Evolutionary conservation across 352 stramenopile species (phyloP), one percentile per base, ranked within the genome.

Genomic region (Nannochloropsis limnetica): DNA sequence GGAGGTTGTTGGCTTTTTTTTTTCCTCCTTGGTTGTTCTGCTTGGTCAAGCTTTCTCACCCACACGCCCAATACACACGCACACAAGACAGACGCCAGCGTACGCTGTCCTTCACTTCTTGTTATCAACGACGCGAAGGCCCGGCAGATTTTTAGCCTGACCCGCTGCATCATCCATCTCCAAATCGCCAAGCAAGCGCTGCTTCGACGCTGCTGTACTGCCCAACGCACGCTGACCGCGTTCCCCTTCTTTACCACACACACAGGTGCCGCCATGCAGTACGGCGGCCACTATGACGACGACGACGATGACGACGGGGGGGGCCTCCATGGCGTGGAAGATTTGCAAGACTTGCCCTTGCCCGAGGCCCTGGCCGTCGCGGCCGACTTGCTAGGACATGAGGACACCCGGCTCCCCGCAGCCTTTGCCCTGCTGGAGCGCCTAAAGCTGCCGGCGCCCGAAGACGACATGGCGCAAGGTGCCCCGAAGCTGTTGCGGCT

Each of bases 321-420:
- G 61, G 20, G 25, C 20, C 25, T 74, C 61, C 61, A 25, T 74
- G 61, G 3, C n/a, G 20, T 74, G n/a, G 61, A 74, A 8, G 61
- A 74, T 74, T 74, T 74, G 25, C 61, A 74, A 31, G 61, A 74
- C n/a, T 74, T 74, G 61, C 25, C 61, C 61, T 29, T 74, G n/a
- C 25, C 61, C 61, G 61, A 74, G 61, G 61, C 61, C 1, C 25
- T 74, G 61, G n/a, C 61, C 5, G 20, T 29, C 14, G 61, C 61
- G 22, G 11, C n/a, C n/a, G 61, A 74, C 61, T 29, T 74, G 61
- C n/a, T 74, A 74, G n/a, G n/a, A 31, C 61, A 74, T 22, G 61
- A 74, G 25, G 61, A 74, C 2, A 74, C 61, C n/a, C 61, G 61
- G 8, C 61, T 74, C 1, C 61, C 61, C 25, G 61, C 61, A 29